Evolutionary conservation across 2,329 filamentous ascomycete genomes (phyloP).

Genomic region (Paraphoma chrysanthemicola): DNA sequence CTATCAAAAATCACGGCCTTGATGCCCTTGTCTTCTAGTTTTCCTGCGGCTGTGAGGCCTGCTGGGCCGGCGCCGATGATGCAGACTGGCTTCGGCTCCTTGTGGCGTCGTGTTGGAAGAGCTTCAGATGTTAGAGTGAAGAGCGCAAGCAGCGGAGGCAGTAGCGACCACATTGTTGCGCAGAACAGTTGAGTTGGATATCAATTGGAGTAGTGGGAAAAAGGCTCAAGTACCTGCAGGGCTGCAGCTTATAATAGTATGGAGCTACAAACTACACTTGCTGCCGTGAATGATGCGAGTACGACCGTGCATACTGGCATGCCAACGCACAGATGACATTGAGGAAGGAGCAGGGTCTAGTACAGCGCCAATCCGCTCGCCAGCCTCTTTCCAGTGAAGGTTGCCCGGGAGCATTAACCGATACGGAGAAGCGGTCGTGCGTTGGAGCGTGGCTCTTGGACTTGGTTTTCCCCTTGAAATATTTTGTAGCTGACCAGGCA

Average conservation of each 20-base stretch:
- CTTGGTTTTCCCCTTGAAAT: slow-evolving; percentile 18
- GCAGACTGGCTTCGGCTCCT: slow-evolving; percentile 40
- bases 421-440: not conserved
- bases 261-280: not conserved
- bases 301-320: not conserved
- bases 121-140: slow-evolving; percentile 33
- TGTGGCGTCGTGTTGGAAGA: slow-evolving; percentile 29
- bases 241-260: slow-evolving; percentile 26
- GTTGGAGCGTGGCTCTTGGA: slow-evolving; percentile 25
- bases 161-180: slow-evolving; percentile 30
- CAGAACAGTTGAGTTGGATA: slow-evolving; percentile 1
- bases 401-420: not conserved
- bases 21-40: slow-evolving; percentile 43
- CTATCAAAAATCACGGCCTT: slow-evolving; percentile 47
- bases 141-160: slow-evolving; percentile 27
- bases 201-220: slow-evolving; percentile 22
- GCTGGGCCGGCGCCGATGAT: slow-evolving; percentile 48
- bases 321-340: not conserved
- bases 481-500: slow-evolving; percentile 29
- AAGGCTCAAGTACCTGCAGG: slow-evolving; percentile 30
- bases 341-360: not conserved
- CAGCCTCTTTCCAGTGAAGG: not conserved
- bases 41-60: slow-evolving; percentile 43
- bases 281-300: slow-evolving; percentile 4
- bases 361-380: not conserved